Evolutionary conservation across 2,329 filamentous ascomycete genomes (phyloP), one percentile per base, ranked within the genome.

Genomic region (Nemania sp.): DNA sequence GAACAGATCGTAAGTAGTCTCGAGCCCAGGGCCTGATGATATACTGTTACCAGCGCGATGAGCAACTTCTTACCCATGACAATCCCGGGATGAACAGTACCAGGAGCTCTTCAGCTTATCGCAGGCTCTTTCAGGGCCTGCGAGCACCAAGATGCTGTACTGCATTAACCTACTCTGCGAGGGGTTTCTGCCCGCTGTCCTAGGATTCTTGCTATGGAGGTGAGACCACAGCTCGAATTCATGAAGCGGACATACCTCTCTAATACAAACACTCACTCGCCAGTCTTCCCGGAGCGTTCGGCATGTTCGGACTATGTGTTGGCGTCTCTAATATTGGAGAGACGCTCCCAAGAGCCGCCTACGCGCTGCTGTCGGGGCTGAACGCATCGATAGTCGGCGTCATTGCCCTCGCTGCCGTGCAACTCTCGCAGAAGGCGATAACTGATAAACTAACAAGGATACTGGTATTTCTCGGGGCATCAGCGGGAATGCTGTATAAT

Each of bases 331-430:
- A 77, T 35, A 84, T 92, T 25, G 77, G 77, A 2, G 80, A 85
- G 1, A 78, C 78, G 0, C 79, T 92, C 0, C 89, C 89, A 0
- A 70, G 75, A 0, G 80, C 84, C 0, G 88, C 85, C 0, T 92
- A 91, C 67, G 88, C 88, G 0, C 77, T 92, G 0, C 78, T 92
- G 0, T 90, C 87, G 0, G 90, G 90, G 0, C 78, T 92, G 5
- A 92, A 92, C 68, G 83, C 88, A 0, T 84, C 88, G 0, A 90
- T 87, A 0, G 89, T 92, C 0, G 90, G 90, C 0, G 84, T 92
- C 29, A 86, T 92, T 57, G 86, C 88, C 0, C 76, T 91, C 0
- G 88, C 90, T 1, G 89, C 87, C 0, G 85, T 90, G 0, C 77
- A 90, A 69, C 78, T 92, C 0, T 83, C 88, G 0, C 78, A 86